Conservation (phyloP, 305 asterid species). For the Fraxinus albicans region DNA sequence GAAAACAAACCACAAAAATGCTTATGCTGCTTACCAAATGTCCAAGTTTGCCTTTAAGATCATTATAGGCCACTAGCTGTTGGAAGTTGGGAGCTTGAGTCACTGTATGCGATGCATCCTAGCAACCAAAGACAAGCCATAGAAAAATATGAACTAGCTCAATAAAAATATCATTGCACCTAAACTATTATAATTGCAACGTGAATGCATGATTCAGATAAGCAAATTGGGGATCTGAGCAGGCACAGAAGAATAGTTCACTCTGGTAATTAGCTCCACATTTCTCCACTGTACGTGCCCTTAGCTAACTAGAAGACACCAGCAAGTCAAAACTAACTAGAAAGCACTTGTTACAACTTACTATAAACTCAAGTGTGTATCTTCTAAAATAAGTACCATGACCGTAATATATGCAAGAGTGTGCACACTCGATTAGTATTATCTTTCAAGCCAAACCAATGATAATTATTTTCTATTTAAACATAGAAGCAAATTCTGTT, state of each 20-base stretch:
- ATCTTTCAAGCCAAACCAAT: not conserved
- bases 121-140: slow-evolving; percentile 24
- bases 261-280: not conserved
- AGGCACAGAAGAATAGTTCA: not conserved
- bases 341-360: not conserved
- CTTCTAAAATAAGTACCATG: not conserved
- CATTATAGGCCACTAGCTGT: slow-evolving; percentile 53
- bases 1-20: not conserved
- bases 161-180: slow-evolving; percentile 3
- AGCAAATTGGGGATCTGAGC: not conserved
- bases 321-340: not conserved
- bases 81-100: slow-evolving; percentile 41
- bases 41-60: slow-evolving; percentile 49
- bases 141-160: not conserved
- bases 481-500: not conserved
- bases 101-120: slow-evolving; percentile 34
- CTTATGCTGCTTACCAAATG: slow-evolving; percentile 47
- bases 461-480: not conserved
- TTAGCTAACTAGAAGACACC: not conserved
- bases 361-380: not conserved
- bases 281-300: not conserved
- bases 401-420: not conserved
- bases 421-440: not conserved
- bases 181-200: not conserved
- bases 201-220: not conserved